Base-by-base conservation (phyloP, 75 land plant genomes). In the Azolla pinnata region DNA sequence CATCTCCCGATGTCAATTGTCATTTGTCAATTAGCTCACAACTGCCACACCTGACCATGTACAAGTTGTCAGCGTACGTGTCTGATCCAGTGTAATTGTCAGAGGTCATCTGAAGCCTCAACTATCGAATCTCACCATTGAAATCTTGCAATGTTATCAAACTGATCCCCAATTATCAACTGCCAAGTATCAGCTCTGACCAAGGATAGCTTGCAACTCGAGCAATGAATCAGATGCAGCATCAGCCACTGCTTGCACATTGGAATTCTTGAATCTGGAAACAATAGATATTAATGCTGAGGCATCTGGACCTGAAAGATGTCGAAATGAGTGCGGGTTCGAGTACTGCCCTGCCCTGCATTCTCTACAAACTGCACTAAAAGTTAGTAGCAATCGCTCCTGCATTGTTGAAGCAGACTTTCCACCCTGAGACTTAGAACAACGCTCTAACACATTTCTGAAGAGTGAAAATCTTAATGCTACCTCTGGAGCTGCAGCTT, bases 181-280 rank as follows among this genome's bases (percentile, higher is more conserved):
- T 35, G 40, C n/a, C n/a, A n/a, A n/a, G n/a, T n/a, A n/a, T n/a
- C n/a, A n/a, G n/a, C n/a, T n/a, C n/a, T n/a, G n/a, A 46, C 49
- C 54, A 58, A 81, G 81, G 18, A 95, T 61, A 29, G 76, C 67
- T 61, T 86, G 85, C 66, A 95, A 63, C 67, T 86, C 99, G 27
- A 58, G 38, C 24, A 56, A 65, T 9, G 76, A 85, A 52, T 62
- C 63, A 1, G 42, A 56, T 30, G 97, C 91, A 66, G 78, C 84
- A 65, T 82, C 75, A 33, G 80, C 79, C 40, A 95, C 67, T 32
- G 44, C 61, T 21, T 73, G 80, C 12, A 69, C 46, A 33, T 54
- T 66, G 35, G 92, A 90, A 32, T 54, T 79, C 51, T 63, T 81
- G 4, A 95, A 52, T 14, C 67, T 75, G 33, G 65, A 64, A 33